phyloP scores from a whole-genome alignment of 345 rosid species.

The Salix viminalis region DNA sequence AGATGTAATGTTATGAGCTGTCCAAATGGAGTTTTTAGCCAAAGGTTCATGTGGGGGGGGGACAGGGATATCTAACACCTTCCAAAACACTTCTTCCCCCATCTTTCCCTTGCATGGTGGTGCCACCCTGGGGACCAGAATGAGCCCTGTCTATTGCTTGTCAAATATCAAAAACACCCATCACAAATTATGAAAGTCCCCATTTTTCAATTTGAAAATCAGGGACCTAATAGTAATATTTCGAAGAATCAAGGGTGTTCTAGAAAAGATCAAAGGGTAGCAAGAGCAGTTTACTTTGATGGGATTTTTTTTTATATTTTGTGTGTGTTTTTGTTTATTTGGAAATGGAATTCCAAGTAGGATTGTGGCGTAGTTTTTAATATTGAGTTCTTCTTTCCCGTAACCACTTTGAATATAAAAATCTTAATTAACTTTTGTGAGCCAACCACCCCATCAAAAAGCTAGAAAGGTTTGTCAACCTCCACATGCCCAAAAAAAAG shows the following conservation, averaged over 20 bases:
- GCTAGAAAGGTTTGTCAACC: conserved; percentile 42
- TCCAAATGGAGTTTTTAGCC: background rate
- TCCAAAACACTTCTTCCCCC: conserved; percentile 11
- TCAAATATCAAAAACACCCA: background rate
- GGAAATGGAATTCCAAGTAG: conserved; percentile 56
- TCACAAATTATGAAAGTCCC: background rate
- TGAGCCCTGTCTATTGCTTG: background rate
- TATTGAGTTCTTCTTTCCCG: conserved; percentile 12
- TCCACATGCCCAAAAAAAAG: conserved; percentile 54
- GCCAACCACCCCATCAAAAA: conserved; percentile 53
- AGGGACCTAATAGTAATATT: too few relatives aligned
- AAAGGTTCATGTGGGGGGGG: conserved; percentile 15
- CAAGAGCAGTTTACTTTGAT: background rate
- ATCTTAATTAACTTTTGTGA: conserved; percentile 22
- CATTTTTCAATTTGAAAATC: background rate
- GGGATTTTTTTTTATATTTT: background rate
- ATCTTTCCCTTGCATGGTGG: conserved; percentile 17
- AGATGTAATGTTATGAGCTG: background rate
- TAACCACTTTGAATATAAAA: conserved; percentile 26
- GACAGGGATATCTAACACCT: conserved; percentile 25
- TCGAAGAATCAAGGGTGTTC: background rate
- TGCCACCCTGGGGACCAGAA: conserved; percentile 37
- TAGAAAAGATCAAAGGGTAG: background rate
- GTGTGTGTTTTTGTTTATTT: background rate
- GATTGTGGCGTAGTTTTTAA: conserved; percentile 19